Evolutionary conservation across 1,284 basidiomycete species (phyloP), one percentile per base, ranked within the genome.

Genomic region (Trametes sp.): DNA sequence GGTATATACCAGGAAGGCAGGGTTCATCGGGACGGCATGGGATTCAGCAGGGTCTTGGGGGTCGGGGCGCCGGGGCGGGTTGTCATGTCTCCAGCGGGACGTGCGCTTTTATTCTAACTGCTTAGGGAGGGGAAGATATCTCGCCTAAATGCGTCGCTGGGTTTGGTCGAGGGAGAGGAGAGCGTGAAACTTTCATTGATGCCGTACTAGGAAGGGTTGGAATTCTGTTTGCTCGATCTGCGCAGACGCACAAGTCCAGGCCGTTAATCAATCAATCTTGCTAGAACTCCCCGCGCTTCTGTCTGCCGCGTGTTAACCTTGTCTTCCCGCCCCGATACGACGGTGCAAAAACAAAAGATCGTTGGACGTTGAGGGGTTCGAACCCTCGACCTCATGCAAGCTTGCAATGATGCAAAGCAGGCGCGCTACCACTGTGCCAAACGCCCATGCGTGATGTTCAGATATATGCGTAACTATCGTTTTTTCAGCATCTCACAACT

Each of bases 391-490:
- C 68, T 72, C 68, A 66, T 65, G 68, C 70, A 73, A 59, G 19
- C 56, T 46, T 33, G 31, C 42, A 7, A 24, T 3, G 50, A 59
- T 70, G 72, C 71, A 68, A 70, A 69, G 69, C 67, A 63, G 44
- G 70, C 70, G 70, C 65, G 67, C 68, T 70, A 70, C 70, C 70
- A 70, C 69, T 70, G 70, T 69, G 70, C 69, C 68, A 71, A 71
- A 65, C 68, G 69, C 72, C 69, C 70, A 41, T 64, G 28, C 41
- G n/a, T n/a, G n/a, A n/a, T n/a, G n/a, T n/a, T n/a, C n/a, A n/a
- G n/a, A n/a, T n/a, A n/a, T n/a, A n/a, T n/a, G n/a, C n/a, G n/a
- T n/a, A n/a, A n/a, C n/a, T n/a, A n/a, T n/a, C n/a, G n/a, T n/a
- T n/a, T n/a, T n/a, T n/a, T n/a, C n/a, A n/a, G n/a, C n/a, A n/a